Evolutionary conservation across 2,329 filamentous ascomycete genomes (phyloP), one percentile per base, ranked within the genome.

Genomic region (Fusarium sp.): DNA sequence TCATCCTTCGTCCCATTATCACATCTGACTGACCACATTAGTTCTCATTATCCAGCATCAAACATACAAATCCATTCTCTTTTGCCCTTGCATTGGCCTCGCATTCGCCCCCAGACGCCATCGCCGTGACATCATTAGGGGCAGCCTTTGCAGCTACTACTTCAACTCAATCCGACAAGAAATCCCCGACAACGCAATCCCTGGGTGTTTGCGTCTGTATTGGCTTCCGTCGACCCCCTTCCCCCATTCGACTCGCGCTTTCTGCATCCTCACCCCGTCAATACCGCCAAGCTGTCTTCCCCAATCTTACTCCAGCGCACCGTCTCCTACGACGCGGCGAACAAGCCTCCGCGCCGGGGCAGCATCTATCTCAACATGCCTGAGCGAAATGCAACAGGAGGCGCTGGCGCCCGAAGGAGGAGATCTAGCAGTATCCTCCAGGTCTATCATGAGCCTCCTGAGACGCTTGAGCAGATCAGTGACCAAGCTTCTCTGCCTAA

Each of bases 211-310:
- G 50, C 61, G 50, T 58, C 55, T 47, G 50, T 46, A 33, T 61
- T 44, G 52, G 46, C 49, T 31, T 57, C 50, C 49, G 54, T 62
- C 57, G 57, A 63, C 57, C 50, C 59, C 50, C 56, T 62, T 57
- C 49, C 60, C 43, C 63, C 58, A 47, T 26, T 46, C 44, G 61
- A 47, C 41, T 52, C 43, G 39, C 58, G 62, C 57, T 59, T 62
- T 47, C 61, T 68, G 64, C 56, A 48, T 58, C 52, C 49, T 71
- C 60, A 57, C 64, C 69, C 74, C 76, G 62, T 79, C 84, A 92
- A 92, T 83, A 95, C 93, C 93, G 93, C 91, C 93, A 97, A 97
- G 85, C 91, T 97, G 93, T 95, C 94, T 91, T 93, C 94, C 81
- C 91, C 88, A 85, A 86, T 96, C 82, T 87, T 97, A 78, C 88